These are phyloP conservation scores for Neurospora tetraspora DNA, from an alignment of 495 filamentous ascomycete species.

Conservation along the genomic window DNA sequence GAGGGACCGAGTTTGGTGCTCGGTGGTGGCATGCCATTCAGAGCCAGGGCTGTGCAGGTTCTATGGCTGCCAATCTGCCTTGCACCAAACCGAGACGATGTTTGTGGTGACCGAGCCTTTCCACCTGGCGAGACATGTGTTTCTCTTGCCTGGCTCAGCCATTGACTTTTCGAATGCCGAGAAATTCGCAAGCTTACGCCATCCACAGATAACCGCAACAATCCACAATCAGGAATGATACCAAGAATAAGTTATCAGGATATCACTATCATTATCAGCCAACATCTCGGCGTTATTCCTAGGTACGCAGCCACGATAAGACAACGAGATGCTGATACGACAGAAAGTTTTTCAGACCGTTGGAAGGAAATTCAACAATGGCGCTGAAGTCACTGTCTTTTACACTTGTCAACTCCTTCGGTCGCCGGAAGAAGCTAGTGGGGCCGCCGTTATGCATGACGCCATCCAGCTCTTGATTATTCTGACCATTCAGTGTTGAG, in stretches of 20 bases:
- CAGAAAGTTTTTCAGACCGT: not conserved
- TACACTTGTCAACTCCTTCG: not conserved
- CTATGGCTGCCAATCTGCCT: not conserved
- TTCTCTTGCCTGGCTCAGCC: too few relatives aligned
- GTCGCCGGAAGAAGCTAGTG: not conserved
- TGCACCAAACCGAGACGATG: not conserved
- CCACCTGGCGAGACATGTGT: too few relatives aligned
- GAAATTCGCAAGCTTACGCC: too few relatives aligned
- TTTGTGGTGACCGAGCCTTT: not conserved
- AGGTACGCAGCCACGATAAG: not conserved
- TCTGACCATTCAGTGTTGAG: not conserved
- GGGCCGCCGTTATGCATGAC: not conserved
- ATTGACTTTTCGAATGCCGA: too few relatives aligned
- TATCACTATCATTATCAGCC: not conserved
- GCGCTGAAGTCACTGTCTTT: not conserved
- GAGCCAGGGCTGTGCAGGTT: not conserved
- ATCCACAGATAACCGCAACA: not conserved
- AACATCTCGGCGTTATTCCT: not conserved
- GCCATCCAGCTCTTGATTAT: not conserved
- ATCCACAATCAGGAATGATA: not conserved
- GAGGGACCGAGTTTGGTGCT: not conserved
- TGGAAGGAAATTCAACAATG: not conserved
- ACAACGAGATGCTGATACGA: not conserved
- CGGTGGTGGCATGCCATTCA: not conserved
- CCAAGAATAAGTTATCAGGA: not conserved